Conservation (phyloP, 2,329 filamentous ascomycete genomes). For the Colletotrichum sidae region DNA sequence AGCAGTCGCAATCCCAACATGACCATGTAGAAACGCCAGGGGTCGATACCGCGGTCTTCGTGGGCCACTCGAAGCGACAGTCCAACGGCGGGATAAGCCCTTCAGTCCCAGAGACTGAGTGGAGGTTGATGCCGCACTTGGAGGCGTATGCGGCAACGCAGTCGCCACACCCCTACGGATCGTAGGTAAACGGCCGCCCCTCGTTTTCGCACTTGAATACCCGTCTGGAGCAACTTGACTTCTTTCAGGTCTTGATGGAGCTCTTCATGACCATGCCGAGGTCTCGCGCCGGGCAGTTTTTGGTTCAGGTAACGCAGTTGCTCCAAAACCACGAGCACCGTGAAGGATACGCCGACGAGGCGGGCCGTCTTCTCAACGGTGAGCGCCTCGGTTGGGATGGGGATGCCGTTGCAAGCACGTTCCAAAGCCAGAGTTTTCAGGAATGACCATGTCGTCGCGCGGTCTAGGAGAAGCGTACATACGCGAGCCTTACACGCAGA, state of each 20-base stretch:
- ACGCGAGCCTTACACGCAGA: too few relatives aligned
- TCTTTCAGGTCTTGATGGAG: conserved; percentile 43
- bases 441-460: too few relatives aligned
- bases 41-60: conserved; percentile 38
- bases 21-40: conserved; percentile 44
- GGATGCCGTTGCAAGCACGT: too few relatives aligned
- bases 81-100: conserved; percentile 35
- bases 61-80: conserved; percentile 43
- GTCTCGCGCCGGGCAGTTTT: conserved; percentile 50
- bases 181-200: conserved; percentile 39
- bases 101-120: conserved; percentile 43
- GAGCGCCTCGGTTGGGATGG: too few relatives aligned
- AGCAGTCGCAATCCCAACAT: conserved; percentile 22
- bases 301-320: conserved; percentile 45
- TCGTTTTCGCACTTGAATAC: conserved; percentile 26
- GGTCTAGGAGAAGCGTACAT: too few relatives aligned
- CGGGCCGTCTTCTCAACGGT: conserved; percentile 43
- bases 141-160: conserved; percentile 50
- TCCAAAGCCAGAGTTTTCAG: too few relatives aligned
- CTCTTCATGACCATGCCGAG: conserved; percentile 52
- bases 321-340: conserved; percentile 52
- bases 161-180: conserved; percentile 42
- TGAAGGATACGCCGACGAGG: conserved; percentile 50
- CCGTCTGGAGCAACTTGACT: conserved; percentile 37
- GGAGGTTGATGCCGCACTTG: conserved; percentile 47